Evolutionary conservation across 2,329 filamentous ascomycete genomes (phyloP).

Genomic region (Colletotrichum sp.): DNA sequence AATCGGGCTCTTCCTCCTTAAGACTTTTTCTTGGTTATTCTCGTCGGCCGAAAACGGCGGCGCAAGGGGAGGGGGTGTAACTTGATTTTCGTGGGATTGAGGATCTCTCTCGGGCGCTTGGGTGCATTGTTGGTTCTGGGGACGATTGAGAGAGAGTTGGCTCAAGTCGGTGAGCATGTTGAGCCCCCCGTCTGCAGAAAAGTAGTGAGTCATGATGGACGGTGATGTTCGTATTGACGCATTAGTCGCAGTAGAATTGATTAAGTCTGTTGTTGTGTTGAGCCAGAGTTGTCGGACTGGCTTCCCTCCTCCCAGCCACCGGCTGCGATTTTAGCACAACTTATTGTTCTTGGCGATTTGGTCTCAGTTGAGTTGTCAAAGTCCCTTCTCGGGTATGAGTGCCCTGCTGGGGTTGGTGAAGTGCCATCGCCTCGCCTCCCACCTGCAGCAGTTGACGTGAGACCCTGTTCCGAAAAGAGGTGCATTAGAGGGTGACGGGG

Average conservation of each 20-base stretch:
- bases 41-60: not conserved
- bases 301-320: not conserved
- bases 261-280: not conserved
- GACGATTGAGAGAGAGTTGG: not conserved
- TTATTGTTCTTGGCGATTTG: not conserved
- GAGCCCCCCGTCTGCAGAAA: not conserved
- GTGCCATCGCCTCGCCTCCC: not conserved
- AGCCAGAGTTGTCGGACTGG: not conserved
- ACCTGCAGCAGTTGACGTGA: not conserved
- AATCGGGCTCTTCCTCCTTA: not conserved
- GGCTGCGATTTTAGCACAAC: not conserved
- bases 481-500: not conserved
- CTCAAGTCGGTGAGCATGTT: conserved; percentile 4
- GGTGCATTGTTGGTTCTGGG: not conserved
- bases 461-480: not conserved
- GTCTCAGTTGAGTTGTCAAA: not conserved
- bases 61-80: not conserved
- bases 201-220: not conserved
- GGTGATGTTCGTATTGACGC: not conserved
- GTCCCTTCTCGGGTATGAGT: not conserved
- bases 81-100: not conserved
- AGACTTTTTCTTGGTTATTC: no score
- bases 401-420: not conserved
- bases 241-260: not conserved
- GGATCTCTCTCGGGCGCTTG: not conserved